A percentile compares a stretch with the other conserved stretches of the same genome.
Evolutionary conservation across 345 rosid species (phyloP).

Genomic region (Aurinia saxatilis): DNA sequence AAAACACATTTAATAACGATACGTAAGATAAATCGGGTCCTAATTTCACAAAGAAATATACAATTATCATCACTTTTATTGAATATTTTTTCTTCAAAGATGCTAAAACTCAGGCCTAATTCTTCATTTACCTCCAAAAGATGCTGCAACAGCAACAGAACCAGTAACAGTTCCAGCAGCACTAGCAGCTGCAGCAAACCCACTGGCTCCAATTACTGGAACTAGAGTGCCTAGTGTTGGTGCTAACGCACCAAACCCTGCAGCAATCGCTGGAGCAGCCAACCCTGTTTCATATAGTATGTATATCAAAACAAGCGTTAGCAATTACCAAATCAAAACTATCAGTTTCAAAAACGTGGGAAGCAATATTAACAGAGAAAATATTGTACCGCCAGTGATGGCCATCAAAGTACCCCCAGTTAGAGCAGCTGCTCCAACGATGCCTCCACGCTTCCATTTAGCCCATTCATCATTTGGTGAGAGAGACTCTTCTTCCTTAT

Average conservation of each 20-base stretch:
- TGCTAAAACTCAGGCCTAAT: neutral
- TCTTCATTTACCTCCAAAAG: constrained; percentile 82
- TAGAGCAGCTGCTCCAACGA: constrained; percentile 91
- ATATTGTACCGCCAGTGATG: constrained; percentile 73
- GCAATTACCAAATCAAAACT: neutral
- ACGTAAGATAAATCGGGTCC: neutral
- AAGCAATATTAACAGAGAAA: neutral
- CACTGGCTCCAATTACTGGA: constrained; percentile 93
- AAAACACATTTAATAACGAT: neutral
- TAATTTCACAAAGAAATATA: neutral
- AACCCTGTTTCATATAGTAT: constrained; percentile 44
- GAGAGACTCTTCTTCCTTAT: constrained; percentile 42
- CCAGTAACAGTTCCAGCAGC: constrained; percentile 95
- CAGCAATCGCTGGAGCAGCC: constrained; percentile 99
- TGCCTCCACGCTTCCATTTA: constrained; percentile 94
- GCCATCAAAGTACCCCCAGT: constrained; percentile 96
- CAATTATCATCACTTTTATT: neutral
- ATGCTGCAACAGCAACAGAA: constrained; percentile 98
- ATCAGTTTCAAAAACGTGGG: neutral
- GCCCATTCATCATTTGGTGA: constrained; percentile 53
- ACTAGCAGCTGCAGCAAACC: constrained; percentile 96
- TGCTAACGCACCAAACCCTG: constrained; percentile 89
- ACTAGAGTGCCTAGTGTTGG: constrained; percentile 85
- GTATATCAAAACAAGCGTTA: neutral
- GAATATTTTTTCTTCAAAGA: neutral